Evolutionary conservation across 495 filamentous ascomycete species (phyloP), one percentile per base, ranked within the genome.

Genomic region (Trichoderma orchidacearum): DNA sequence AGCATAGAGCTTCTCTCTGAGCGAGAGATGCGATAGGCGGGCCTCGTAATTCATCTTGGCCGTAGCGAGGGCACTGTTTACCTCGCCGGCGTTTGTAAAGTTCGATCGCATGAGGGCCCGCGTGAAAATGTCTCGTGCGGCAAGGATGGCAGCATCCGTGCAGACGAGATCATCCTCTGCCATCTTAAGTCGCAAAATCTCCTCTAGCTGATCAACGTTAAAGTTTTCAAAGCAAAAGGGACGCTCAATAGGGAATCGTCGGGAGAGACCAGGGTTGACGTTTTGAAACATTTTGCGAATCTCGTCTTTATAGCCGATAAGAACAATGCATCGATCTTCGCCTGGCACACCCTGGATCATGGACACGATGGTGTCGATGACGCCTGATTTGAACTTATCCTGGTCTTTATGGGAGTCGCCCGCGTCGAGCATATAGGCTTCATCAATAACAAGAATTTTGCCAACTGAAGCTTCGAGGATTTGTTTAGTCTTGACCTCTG

Each of bases 261-360:
- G 75, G 3, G 65, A 68, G 3, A 94, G 73, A 0, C 88, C 89
- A 0, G 86, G 85, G 58, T 94, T 94, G 60, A 83, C 82, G 54
- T 86, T 85, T 55, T 84, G 83, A 58, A 94, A 87, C 87, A 92
- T 90, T 3, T 73, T 64, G 54, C 77, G 73, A 79, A 94, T 87
- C 62, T 85, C 70, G 17, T 85, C 80, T 60, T 85, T 77, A 66
- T 94, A 92, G 0, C 87, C 89, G 2, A 91, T 71, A 0, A 92
- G 72, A 0, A 94, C 68, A 0, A 92, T 83, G 55, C 87, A 92
- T n/a, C 84, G 76, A 65, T 92, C 87, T 30, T 90, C 87, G 0
- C 85, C 85, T 0, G 87, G 84, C 0, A 78, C 76, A 59, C 81
- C 85, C 54, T 92, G 89, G 0, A 92, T 80, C 58, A 91, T 85